These are phyloP conservation scores for Ceratocystis ficicola DNA, from an alignment of 2,329 filamentous ascomycete genomes.

Conservation along the genomic window DNA sequence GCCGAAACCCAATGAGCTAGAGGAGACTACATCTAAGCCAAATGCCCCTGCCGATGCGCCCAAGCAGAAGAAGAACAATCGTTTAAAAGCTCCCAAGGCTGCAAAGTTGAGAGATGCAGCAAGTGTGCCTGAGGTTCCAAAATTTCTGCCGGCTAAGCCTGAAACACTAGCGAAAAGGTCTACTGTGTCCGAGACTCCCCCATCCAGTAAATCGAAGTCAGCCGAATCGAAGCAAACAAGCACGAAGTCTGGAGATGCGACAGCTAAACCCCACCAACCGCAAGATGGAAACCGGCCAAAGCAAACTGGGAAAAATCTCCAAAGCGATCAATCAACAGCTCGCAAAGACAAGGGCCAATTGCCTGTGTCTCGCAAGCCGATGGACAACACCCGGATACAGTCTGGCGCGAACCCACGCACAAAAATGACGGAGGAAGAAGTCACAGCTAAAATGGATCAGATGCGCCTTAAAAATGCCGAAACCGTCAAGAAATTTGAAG, in stretches of 20 bases:
- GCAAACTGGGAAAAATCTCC: background rate
- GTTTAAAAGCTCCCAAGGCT: slow-evolving; percentile 15
- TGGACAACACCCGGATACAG: slow-evolving; percentile 34
- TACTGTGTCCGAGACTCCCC: background rate
- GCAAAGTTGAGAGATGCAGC: slow-evolving; percentile 6
- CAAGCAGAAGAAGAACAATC: slow-evolving; percentile 15
- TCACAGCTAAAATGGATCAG: slow-evolving; percentile 47
- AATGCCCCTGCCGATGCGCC: slow-evolving; percentile 21
- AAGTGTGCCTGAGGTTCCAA: slow-evolving; percentile 17
- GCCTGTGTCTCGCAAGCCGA: slow-evolving; percentile 24
- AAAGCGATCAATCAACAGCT: background rate
- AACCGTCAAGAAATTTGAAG: slow-evolving; percentile 47
- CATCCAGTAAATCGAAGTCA: background rate
- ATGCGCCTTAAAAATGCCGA: slow-evolving; percentile 48
- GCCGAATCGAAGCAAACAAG: background rate
- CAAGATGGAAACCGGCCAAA: slow-evolving; percentile 6
- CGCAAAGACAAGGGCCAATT: slow-evolving; percentile 6
- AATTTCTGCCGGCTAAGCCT: background rate
- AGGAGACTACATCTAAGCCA: slow-evolving; percentile 16
- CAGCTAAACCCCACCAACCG: background rate
- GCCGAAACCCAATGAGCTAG: slow-evolving; percentile 22
- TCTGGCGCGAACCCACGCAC: slow-evolving; percentile 48
- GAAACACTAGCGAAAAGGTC: background rate
- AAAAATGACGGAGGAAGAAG: slow-evolving; percentile 48
- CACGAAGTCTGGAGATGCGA: background rate